Percentiles rank a stretch among this genome's conserved stretches.
phyloP scores from a whole-genome alignment of 2,329 filamentous ascomycete species.

The Berkeleyomyces basicola region DNA sequence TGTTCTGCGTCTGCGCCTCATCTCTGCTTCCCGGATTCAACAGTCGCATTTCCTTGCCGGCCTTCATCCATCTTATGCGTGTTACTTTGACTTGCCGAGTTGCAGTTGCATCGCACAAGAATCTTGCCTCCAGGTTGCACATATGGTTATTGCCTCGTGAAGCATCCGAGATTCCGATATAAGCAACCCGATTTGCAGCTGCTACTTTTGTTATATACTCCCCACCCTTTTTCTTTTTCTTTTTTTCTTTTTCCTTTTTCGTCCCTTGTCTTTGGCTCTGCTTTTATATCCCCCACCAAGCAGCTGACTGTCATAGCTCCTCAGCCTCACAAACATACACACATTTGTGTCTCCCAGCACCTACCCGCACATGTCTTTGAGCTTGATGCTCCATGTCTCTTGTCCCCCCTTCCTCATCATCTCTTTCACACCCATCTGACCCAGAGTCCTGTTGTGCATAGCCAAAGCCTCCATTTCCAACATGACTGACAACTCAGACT shows the following conservation, averaged over 20 bases:
- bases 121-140: not conserved
- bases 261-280: not conserved
- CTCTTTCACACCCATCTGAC: not conserved
- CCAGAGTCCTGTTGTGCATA: not conserved
- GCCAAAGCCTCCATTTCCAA: not conserved
- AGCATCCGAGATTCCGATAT: not conserved
- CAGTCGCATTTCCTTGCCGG: not conserved
- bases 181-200: not conserved
- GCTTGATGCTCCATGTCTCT: not conserved
- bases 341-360: not conserved
- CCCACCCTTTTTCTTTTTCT: not conserved
- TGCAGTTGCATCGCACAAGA: conserved; percentile 1
- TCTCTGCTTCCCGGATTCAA: not conserved
- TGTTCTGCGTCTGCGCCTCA: not conserved
- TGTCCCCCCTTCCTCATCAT: not conserved
- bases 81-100: not conserved
- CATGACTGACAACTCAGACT: not conserved
- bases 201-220: not conserved
- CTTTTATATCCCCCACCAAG: not conserved
- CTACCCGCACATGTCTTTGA: not conserved
- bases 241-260: not conserved
- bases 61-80: not conserved
- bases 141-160: no score
- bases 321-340: not conserved
- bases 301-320: not conserved